phyloP scores from a whole-genome alignment of 2,329 filamentous ascomycete species.

The Aureobasidium mangrovei region DNA sequence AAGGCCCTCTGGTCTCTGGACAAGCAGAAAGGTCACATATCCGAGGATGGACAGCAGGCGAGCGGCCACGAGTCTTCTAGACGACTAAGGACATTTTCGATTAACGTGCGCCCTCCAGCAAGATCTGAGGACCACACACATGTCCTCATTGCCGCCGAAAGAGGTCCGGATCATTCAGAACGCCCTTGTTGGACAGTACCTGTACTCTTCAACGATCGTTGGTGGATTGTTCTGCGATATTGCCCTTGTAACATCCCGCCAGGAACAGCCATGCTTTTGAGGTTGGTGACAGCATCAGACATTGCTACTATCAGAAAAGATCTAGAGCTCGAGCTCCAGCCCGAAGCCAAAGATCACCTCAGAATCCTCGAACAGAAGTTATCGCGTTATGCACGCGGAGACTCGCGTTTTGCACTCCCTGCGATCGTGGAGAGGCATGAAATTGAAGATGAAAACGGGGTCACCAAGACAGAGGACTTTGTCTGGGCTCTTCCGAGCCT shows the following conservation, averaged over 20 bases:
- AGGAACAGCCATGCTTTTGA: slow-evolving; percentile 29
- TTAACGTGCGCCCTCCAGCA: neutral
- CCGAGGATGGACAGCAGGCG: too few species aligned
- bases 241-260: slow-evolving; percentile 15
- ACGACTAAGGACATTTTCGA: too few species aligned
- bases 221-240: slow-evolving; percentile 44
- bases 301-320: slow-evolving; percentile 3
- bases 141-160: neutral
- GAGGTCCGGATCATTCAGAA: neutral
- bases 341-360: too few species aligned
- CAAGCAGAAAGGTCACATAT: too few species aligned
- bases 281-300: slow-evolving; percentile 31
- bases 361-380: too few species aligned
- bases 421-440: slow-evolving; percentile 16
- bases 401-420: slow-evolving; percentile 36
- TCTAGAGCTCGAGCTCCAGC: too few species aligned
- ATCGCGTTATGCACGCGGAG: slow-evolving; percentile 25
- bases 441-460: slow-evolving; percentile 1
- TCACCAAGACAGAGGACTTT: neutral
- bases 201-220: slow-evolving; percentile 47
- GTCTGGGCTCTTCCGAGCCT: slow-evolving; percentile 27
- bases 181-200: slow-evolving; percentile 21
- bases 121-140: neutral
- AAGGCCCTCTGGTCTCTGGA: neutral
- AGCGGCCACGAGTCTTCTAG: too few species aligned